Evolutionary conservation across 139 green algal species (phyloP), one percentile per base, ranked within the genome.

Genomic region (Monoraphidium neglectum): DNA sequence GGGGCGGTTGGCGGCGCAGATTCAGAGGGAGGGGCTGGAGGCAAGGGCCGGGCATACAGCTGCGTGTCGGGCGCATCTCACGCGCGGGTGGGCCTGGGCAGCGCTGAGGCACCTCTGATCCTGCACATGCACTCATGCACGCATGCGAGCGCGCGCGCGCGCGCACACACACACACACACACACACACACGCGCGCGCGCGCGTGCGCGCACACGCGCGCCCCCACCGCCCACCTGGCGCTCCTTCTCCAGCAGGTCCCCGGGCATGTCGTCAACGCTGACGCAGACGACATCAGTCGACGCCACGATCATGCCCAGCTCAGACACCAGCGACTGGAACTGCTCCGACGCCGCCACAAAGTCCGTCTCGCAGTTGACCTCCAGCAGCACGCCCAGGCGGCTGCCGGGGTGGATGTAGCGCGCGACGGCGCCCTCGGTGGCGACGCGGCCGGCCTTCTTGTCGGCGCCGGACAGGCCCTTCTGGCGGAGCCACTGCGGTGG

Each of bases 301-400:
- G 91, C 92, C 33, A 94, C 84, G 78, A 93, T 87, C 90, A 91
- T 94, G 23, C 68, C 80, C 74, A 89, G 53, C 78, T 85, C 80
- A 54, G 32, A 28, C 4, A 87, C 87, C 30, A 98, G 83, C 59
- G 86, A 70, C 71, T 94, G 87, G 90, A 98, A 98, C 70, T 88
- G 90, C 38, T 97, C 94, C n/a, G 81, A 86, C 3, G 91, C 84
- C 0, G 95, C 95, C 62, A 98, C 95, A 85, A 97, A 97, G 86
- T 98, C 95, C 3, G 95, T 97, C 88, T 98, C 95, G 80, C 92
- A 97, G 87, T 98, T 98, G n/a, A 98, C 83, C 88, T 98, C 95
- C 60, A 97, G 76, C 68, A 98, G 77, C 60, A 98, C 93, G 57
- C 94, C 95, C 68, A 98, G 82, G 57, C 91, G 89, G 63, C 76